Percentiles rank a stretch among this genome's conserved stretches.
Evolutionary conservation across 2,329 filamentous ascomycete genomes (phyloP).

Genomic region (Microsporum canis): DNA sequence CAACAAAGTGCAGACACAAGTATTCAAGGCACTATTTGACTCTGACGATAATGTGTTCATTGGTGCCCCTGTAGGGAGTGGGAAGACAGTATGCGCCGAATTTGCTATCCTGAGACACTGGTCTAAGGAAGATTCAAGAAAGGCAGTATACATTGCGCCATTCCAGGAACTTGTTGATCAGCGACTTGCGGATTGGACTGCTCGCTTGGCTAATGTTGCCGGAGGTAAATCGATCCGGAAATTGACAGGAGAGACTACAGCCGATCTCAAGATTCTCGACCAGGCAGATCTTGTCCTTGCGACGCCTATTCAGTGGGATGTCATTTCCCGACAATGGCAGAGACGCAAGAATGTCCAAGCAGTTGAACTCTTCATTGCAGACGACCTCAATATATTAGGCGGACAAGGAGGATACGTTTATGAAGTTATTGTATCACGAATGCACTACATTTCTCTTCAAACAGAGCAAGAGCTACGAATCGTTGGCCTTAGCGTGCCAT

Average conservation of each 20-base stretch:
- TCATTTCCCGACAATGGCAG: conserved; percentile 91
- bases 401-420: conserved; percentile 80
- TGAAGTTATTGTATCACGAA: conserved; percentile 92
- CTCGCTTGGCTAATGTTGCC: conserved; percentile 57
- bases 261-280: conserved; percentile 80
- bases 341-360: conserved; percentile 88
- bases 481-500: conserved; percentile 76
- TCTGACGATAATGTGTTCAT: conserved; percentile 90
- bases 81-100: conserved; percentile 94
- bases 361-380: conserved; percentile 83
- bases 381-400: conserved; percentile 88
- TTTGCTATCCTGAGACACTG: conserved; percentile 86
- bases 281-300: conserved; percentile 81
- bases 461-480: conserved; percentile 77
- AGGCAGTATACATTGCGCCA: conserved; percentile 86
- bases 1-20: conserved; percentile 96
- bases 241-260: conserved; percentile 82
- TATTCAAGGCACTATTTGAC: conserved; percentile 85
- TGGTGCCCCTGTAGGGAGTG: conserved; percentile 84
- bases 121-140: conserved; percentile 58
- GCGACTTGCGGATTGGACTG: conserved; percentile 72
- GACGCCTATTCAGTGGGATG: conserved; percentile 91
- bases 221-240: conserved; percentile 88
- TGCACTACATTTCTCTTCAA: conserved; percentile 90
- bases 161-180: conserved; percentile 87